A percentile compares a stretch with the other conserved stretches of the same genome.
These are phyloP conservation scores for Yarrowia divulgata DNA, from an alignment of 805 yeast genomes.

Conservation along the genomic window DNA sequence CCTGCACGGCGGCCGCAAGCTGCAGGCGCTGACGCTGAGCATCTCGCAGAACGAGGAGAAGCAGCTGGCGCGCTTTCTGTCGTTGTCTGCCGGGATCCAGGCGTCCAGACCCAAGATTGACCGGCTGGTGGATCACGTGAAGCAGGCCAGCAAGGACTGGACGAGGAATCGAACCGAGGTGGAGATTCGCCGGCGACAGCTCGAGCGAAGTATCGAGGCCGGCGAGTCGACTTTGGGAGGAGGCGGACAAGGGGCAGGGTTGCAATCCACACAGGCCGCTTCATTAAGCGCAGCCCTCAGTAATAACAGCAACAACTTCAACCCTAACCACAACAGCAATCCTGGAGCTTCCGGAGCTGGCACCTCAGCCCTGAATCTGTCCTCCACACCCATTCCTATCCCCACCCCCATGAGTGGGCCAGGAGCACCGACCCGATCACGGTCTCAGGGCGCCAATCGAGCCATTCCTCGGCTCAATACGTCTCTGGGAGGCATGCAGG, in stretches of 20 bases:
- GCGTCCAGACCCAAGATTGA: slow-evolving; percentile 49
- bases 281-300: slow-evolving; percentile 3
- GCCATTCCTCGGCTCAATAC: slow-evolving; percentile 30
- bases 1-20: slow-evolving; percentile 54
- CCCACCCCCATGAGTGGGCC: slow-evolving; percentile 2
- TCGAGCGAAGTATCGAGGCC: slow-evolving; percentile 48
- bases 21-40: slow-evolving; percentile 52
- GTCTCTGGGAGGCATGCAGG: slow-evolving; percentile 2
- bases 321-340: neutral
- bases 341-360: neutral
- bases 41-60: slow-evolving; percentile 51
- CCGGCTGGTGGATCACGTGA: slow-evolving; percentile 49
- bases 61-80: slow-evolving; percentile 47
- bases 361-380: neutral
- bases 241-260: no score
- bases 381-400: slow-evolving; percentile 26
- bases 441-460: slow-evolving; percentile 35
- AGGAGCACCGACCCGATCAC: slow-evolving; percentile 27
- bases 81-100: slow-evolving; percentile 46
- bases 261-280: neutral
- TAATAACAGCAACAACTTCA: neutral
- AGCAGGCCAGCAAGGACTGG: slow-evolving; percentile 52
- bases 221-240: neutral
- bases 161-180: slow-evolving; percentile 52
- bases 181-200: slow-evolving; percentile 50